Conservation (phyloP, 2,329 filamentous ascomycete species). For the Colletotrichum higginsianum region DNA sequence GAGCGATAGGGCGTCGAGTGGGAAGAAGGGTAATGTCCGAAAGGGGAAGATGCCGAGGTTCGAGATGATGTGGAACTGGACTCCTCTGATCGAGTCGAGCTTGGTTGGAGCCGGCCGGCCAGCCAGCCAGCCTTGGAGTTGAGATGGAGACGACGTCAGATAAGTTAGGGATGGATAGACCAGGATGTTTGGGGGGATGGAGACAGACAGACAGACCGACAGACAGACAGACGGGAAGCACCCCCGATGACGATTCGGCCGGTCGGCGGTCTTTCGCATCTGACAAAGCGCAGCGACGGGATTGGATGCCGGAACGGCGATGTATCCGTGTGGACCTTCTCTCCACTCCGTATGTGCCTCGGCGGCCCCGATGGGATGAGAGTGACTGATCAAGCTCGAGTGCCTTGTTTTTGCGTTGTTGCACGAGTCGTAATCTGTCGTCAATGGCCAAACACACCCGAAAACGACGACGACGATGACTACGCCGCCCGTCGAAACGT, state of each 20-base stretch:
- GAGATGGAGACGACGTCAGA: no score
- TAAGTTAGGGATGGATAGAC: background rate
- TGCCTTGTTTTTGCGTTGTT: constrained; percentile 17
- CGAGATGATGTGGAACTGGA: constrained; percentile 16
- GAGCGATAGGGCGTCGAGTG: background rate
- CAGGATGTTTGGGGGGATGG: background rate
- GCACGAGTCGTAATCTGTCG: background rate
- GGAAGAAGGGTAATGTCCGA: constrained; percentile 33
- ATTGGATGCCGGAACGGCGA: constrained; percentile 27
- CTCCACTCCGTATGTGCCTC: constrained; percentile 7
- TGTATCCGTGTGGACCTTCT: no score
- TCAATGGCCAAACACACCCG: no score
- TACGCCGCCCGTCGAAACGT: background rate
- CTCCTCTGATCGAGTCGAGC: background rate
- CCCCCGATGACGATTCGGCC: background rate
- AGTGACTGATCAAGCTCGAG: background rate
- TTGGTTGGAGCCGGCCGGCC: no score
- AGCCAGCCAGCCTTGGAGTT: no score
- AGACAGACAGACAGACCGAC: background rate
- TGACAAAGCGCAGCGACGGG: constrained; percentile 37
- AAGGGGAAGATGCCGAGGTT: constrained; percentile 36
- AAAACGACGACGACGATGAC: background rate
- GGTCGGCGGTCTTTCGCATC: constrained; percentile 2
- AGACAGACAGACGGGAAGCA: background rate
- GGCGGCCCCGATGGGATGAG: constrained; percentile 31